A percentile compares a stretch with the other conserved stretches of the same genome.
Evolutionary conservation across 1,284 basidiomycete genomes (phyloP).

Genomic region (Cutaneotrichosporon mucoides): DNA sequence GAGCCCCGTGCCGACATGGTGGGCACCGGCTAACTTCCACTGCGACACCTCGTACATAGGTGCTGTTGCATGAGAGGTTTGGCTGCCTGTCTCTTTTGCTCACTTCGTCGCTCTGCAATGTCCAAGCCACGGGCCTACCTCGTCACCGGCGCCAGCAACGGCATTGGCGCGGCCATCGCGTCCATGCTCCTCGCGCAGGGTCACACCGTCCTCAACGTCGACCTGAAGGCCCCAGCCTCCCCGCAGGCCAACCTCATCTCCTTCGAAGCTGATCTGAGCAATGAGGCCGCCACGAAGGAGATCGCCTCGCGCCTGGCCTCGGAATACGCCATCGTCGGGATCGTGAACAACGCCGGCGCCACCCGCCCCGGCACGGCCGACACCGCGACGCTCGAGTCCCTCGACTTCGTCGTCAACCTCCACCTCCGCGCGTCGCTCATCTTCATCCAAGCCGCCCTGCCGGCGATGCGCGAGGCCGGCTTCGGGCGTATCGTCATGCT

Average conservation of each 20-base stretch:
- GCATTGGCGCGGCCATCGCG: slow-evolving; percentile 45
- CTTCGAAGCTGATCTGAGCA: slow-evolving; percentile 7
- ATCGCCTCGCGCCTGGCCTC: slow-evolving; percentile 1
- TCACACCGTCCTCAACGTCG: slow-evolving; percentile 58
- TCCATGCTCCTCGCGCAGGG: slow-evolving; percentile 54
- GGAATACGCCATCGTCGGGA: slow-evolving; percentile 8
- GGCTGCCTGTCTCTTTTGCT: no score
- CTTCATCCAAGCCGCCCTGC: slow-evolving; percentile 7
- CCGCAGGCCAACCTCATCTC: slow-evolving; percentile 57
- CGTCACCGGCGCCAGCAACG: slow-evolving; percentile 47
- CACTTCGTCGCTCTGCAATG: background rate
- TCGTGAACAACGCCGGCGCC: slow-evolving; percentile 22
- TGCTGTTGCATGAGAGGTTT: no score
- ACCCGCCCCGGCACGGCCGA: slow-evolving; percentile 23
- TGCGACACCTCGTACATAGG: no score
- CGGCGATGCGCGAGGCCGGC: slow-evolving; percentile 8
- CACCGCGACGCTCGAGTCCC: slow-evolving; percentile 14
- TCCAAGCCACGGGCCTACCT: slow-evolving; percentile 19
- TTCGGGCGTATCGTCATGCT: slow-evolving; percentile 19
- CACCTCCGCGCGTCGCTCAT: slow-evolving; percentile 53
- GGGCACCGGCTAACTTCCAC: no score
- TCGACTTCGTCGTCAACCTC: slow-evolving; percentile 69
- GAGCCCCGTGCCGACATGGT: no score
- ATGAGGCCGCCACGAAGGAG: background rate
- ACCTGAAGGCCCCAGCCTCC: slow-evolving; percentile 56